Evolutionary conservation across 768 basidiomycete species (phyloP).

Genomic region (Exidia glandulosa): DNA sequence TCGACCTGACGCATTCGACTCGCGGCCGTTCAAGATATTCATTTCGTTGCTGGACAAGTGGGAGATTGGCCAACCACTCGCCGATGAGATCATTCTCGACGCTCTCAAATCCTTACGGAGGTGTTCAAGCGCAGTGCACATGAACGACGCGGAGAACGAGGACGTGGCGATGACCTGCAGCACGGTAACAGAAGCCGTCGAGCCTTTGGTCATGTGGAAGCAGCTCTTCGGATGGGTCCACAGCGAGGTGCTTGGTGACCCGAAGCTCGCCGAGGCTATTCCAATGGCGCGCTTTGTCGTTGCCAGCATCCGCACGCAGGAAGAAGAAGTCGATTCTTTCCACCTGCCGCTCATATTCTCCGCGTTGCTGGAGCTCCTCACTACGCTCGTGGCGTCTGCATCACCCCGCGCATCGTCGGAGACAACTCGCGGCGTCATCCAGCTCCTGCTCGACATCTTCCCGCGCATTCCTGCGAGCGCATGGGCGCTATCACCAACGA

Average conservation of each 20-base stretch:
- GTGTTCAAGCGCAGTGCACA: conserved; percentile 33
- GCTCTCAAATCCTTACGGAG: conserved; percentile 60
- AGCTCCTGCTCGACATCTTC: conserved; percentile 44
- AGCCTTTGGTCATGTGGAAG: conserved; percentile 82
- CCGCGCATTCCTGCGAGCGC: conserved; percentile 38
- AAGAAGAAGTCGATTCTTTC: conserved; percentile 74
- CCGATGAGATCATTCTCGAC: conserved; percentile 69
- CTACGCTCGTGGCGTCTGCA: neutral
- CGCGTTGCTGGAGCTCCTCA: conserved; percentile 50
- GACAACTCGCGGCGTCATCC: conserved; percentile 13
- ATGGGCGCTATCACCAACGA: conserved; percentile 37
- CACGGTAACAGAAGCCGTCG: conserved; percentile 85
- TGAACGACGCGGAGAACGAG: neutral
- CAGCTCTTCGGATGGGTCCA: conserved; percentile 51
- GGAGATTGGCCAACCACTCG: conserved; percentile 81
- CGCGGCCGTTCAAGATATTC: conserved; percentile 90
- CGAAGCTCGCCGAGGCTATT: conserved; percentile 38
- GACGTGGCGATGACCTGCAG: conserved; percentile 74
- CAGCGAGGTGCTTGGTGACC: conserved; percentile 30
- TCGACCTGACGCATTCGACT: conserved; percentile 61
- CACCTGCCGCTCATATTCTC: conserved; percentile 75
- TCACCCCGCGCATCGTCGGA: neutral
- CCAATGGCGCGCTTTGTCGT: conserved; percentile 64
- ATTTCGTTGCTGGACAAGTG: conserved; percentile 92
- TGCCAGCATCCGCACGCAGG: conserved; percentile 59